phyloP scores from a whole-genome alignment of 2,329 filamentous ascomycete species.

The Bipolaris victoriae region DNA sequence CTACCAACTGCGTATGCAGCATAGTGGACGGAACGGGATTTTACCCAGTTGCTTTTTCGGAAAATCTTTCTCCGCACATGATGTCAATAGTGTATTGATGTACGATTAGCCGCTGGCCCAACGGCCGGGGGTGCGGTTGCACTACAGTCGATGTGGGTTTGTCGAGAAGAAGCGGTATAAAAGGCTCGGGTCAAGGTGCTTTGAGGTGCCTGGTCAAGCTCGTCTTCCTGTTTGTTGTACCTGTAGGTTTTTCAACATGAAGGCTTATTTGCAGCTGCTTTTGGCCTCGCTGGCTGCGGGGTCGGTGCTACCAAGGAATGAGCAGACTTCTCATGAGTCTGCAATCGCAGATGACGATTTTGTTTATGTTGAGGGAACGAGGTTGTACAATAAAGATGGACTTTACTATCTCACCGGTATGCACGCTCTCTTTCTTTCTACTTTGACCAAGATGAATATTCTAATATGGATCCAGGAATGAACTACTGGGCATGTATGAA shows the following conservation, averaged over 20 bases:
- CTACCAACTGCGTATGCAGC: background rate
- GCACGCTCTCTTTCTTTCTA: too few relatives aligned
- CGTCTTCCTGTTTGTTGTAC: background rate
- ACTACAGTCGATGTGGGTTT: slow-evolving; percentile 4
- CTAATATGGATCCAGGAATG: slow-evolving; percentile 31
- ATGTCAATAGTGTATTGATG: slow-evolving; percentile 9
- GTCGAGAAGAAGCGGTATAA: slow-evolving; percentile 11
- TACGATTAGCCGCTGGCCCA: background rate
- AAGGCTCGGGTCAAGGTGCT: slow-evolving; percentile 2
- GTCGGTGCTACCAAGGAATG: slow-evolving; percentile 12
- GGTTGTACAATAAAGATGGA: slow-evolving; percentile 44
- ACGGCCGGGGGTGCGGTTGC: background rate
- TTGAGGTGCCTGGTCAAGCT: background rate
- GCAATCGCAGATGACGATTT: slow-evolving; percentile 43
- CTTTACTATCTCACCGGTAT: slow-evolving; percentile 46
- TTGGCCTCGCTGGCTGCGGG: slow-evolving; percentile 22
- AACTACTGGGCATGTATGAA: slow-evolving; percentile 54
- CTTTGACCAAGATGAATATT: background rate
- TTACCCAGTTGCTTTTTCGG: slow-evolving; percentile 8
- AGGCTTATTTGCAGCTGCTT: slow-evolving; percentile 13
- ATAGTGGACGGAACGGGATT: background rate
- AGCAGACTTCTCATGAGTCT: slow-evolving; percentile 8
- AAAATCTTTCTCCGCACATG: slow-evolving; percentile 13
- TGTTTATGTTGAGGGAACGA: slow-evolving; percentile 43
- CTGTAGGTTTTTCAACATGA: slow-evolving; percentile 16